Evolutionary conservation across 73 alveolate genomes (phyloP).

Genomic region (Effrenium voratum): DNA sequence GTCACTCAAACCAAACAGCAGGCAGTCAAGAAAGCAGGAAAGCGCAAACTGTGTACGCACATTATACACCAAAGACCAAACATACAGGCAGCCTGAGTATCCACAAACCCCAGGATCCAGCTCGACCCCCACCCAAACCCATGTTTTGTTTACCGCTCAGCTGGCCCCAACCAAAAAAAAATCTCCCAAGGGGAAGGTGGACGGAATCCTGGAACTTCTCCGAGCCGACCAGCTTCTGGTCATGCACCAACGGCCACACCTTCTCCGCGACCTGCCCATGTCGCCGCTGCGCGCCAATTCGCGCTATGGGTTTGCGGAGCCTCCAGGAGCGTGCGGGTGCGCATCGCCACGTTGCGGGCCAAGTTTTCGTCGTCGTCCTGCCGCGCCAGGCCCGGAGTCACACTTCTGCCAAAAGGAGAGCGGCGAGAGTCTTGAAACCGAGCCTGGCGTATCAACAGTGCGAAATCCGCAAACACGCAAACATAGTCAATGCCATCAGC

Average conservation of each 20-base stretch:
- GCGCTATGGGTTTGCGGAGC: not conserved
- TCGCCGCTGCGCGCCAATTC: not conserved
- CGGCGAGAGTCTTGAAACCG: too few species aligned
- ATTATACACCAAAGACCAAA: too few species aligned
- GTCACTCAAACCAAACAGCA: too few species aligned
- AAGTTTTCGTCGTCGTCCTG: conserved; percentile 81
- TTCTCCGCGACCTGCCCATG: conserved; percentile 42
- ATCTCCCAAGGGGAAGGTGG: not conserved
- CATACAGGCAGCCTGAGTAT: too few species aligned
- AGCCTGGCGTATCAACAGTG: too few species aligned
- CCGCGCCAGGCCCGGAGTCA: not conserved
- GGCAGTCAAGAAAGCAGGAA: too few species aligned
- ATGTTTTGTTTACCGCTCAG: too few species aligned
- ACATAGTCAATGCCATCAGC: not conserved
- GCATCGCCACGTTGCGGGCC: conserved; percentile 81
- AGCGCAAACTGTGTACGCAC: too few species aligned
- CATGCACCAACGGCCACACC: conserved; percentile 76
- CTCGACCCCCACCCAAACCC: too few species aligned
- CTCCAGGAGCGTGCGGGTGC: conserved; percentile 85
- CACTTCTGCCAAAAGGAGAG: too few species aligned
- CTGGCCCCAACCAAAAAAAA: not conserved
- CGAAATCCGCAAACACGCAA: too few species aligned
- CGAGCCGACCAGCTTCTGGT: conserved; percentile 22
- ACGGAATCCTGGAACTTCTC: conserved; percentile 40
- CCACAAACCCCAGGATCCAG: too few species aligned